A percentile compares a stretch with the other conserved stretches of the same genome.
phyloP scores from a whole-genome alignment of 2,329 filamentous ascomycete species.

The Cordyceps militaris region DNA sequence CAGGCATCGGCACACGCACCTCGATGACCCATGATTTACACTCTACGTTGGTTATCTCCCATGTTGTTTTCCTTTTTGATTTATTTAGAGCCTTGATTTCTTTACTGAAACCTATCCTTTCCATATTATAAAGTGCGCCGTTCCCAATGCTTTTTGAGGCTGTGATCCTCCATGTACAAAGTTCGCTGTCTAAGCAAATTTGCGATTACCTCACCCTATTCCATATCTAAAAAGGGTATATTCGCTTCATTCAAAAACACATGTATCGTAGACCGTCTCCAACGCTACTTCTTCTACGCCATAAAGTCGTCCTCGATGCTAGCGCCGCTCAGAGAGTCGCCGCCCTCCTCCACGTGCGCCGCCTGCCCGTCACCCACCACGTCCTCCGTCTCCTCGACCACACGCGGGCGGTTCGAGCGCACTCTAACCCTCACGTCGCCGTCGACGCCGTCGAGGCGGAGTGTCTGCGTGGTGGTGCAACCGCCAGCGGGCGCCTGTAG shows the following conservation, averaged over 20 bases:
- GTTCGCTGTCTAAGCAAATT: background rate
- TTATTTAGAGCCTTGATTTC: background rate
- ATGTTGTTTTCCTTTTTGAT: background rate
- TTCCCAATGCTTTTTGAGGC: background rate
- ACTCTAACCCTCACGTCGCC: constrained; percentile 52
- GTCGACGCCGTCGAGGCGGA: constrained; percentile 48
- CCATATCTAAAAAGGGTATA: constrained; percentile 3
- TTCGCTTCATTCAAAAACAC: background rate
- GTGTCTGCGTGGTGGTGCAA: constrained; percentile 33
- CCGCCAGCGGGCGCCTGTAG: constrained; percentile 28
- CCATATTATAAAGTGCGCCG: background rate
- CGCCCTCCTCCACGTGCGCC: constrained; percentile 31
- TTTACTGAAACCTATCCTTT: background rate
- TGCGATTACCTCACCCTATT: background rate
- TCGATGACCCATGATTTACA: background rate
- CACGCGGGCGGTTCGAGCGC: constrained; percentile 26
- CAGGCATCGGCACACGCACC: constrained; percentile 8
- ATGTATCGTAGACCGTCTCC: too few species aligned
- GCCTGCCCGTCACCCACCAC: constrained; percentile 38
- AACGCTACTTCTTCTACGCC: constrained; percentile 24
- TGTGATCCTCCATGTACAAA: background rate
- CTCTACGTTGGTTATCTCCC: background rate
- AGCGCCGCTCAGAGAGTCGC: constrained; percentile 18
- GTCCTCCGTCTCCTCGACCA: constrained; percentile 25
- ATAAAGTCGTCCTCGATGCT: constrained; percentile 40